Evolutionary conservation across 352 stramenopile species (phyloP).

Genomic region (Paralagenidium karlingii): DNA sequence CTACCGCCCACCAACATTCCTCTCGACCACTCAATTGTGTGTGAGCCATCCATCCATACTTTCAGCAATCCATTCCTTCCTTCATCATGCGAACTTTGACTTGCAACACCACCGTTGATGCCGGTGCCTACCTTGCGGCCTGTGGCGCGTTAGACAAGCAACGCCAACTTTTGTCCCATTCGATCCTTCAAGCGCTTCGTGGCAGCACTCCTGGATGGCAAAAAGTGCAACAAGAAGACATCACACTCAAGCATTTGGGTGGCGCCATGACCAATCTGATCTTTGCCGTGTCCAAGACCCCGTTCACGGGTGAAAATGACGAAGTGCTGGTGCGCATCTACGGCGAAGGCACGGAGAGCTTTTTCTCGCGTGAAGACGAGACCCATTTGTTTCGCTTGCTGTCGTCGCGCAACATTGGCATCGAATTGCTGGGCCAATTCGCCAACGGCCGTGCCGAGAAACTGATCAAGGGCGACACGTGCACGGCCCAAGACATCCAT

Average conservation of each 20-base stretch:
- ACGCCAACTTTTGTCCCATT: conserved; percentile 56
- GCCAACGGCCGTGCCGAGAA: conserved; percentile 61
- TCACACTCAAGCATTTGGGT: conserved; percentile 52
- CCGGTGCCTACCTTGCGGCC: conserved; percentile 38
- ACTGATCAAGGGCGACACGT: conserved; percentile 54
- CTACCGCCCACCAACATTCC: too few relatives aligned
- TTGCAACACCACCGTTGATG: conserved; percentile 26
- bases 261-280: conserved; percentile 83
- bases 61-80: too few relatives aligned
- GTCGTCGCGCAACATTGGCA: conserved; percentile 50
- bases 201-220: conserved; percentile 46
- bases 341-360: conserved; percentile 66
- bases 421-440: conserved; percentile 67
- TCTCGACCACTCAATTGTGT: too few relatives aligned
- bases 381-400: conserved; percentile 65
- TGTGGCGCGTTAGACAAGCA: conserved; percentile 42
- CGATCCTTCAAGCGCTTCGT: conserved; percentile 38
- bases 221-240: conserved; percentile 30
- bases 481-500: conserved; percentile 62
- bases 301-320: conserved; percentile 31
- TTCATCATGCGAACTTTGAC: too few relatives aligned
- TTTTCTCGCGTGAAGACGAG: conserved; percentile 69
- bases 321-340: conserved; percentile 75
- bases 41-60: too few relatives aligned
- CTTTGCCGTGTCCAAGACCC: conserved; percentile 62